A percentile compares a stretch with the other conserved stretches of the same genome.
Conservation (phyloP, 371 early-diverging fungal genomes). For the Mortierella sp. region DNA sequence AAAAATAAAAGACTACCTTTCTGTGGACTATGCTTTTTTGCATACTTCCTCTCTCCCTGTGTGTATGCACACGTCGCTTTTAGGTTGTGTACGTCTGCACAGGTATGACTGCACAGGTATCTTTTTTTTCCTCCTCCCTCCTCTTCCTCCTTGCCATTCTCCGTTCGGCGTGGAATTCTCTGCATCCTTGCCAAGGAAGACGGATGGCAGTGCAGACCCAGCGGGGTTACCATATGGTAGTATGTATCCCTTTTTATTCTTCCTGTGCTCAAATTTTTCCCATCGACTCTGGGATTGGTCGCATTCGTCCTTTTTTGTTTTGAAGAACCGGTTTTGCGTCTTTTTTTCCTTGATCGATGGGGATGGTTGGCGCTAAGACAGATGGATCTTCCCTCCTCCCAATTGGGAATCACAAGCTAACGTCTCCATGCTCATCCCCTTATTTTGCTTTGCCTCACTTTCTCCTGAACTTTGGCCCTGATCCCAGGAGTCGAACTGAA, state of each 20-base stretch:
- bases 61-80: constrained; percentile 3
- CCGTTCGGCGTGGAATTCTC: background rate
- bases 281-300: background rate
- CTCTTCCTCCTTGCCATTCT: background rate
- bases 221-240: background rate
- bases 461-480: background rate
- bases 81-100: constrained; percentile 3
- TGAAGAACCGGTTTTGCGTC: background rate
- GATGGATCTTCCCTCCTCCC: background rate
- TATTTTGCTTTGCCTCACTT: background rate
- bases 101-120: constrained; percentile 7
- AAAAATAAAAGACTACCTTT: background rate
- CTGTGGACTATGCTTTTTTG: background rate
- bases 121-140: background rate
- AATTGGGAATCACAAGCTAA: background rate
- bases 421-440: background rate
- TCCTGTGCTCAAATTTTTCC: constrained; percentile 12
- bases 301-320: background rate
- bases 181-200: background rate
- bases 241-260: background rate
- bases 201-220: background rate
- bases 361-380: background rate
- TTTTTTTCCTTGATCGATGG: background rate
- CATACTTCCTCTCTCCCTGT: background rate
- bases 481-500: background rate